phyloP scores from a whole-genome alignment of 2,329 filamentous ascomycete species.

The Fusarium coicis region DNA sequence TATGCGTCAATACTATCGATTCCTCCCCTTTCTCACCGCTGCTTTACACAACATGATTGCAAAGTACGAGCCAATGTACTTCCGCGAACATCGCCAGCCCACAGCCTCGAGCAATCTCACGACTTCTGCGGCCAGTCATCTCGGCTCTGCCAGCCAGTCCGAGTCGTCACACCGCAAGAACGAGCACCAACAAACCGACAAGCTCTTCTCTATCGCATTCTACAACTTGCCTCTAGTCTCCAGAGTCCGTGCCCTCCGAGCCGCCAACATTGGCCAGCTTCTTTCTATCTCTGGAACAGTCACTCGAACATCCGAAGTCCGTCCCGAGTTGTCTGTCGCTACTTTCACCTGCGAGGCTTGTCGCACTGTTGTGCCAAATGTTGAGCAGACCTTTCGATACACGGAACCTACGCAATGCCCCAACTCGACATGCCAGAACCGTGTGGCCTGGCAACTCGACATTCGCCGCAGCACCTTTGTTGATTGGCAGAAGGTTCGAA shows the following conservation, averaged over 20 bases:
- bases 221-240: conserved; percentile 93
- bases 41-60: conserved; percentile 93
- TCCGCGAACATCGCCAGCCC: conserved; percentile 89
- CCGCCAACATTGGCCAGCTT: conserved; percentile 89
- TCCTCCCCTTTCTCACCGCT: conserved; percentile 88
- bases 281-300: conserved; percentile 97
- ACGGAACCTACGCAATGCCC: conserved; percentile 97
- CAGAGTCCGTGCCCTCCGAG: conserved; percentile 85
- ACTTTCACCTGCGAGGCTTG: conserved; percentile 94
- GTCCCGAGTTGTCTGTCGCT: conserved; percentile 89
- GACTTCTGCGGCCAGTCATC: conserved; percentile 72
- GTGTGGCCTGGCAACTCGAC: conserved; percentile 94
- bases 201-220: conserved; percentile 91
- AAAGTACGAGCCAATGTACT: conserved; percentile 94
- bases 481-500: conserved; percentile 98
- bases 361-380: conserved; percentile 83
- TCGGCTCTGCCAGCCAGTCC: conserved; percentile 70
- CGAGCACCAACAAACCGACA: conserved; percentile 97
- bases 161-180: conserved; percentile 80
- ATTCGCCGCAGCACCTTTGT: conserved; percentile 97
- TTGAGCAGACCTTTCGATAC: conserved; percentile 98
- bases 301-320: conserved; percentile 95
- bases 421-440: conserved; percentile 86
- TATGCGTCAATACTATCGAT: conserved; percentile 92
- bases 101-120: conserved; percentile 78